Evolutionary conservation across 2,329 filamentous ascomycete genomes (phyloP).

Genomic region (Claviceps humidiphila): DNA sequence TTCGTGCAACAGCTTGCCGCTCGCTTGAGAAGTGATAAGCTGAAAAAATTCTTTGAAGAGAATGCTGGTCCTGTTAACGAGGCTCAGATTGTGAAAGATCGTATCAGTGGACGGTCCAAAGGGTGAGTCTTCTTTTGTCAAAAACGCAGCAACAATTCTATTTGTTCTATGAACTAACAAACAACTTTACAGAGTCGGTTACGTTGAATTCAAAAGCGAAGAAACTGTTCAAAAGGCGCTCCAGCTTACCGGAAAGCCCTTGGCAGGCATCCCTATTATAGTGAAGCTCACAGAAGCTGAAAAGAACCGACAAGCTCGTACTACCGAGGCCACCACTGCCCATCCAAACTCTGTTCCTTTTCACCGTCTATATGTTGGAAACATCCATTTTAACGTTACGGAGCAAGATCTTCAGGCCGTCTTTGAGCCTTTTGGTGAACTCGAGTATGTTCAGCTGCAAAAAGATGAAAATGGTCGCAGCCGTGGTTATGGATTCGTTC

Average conservation of each 20-base stretch:
- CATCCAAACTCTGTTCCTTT: slow-evolving; percentile 82
- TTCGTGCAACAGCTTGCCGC: slow-evolving; percentile 98
- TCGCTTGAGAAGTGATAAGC: slow-evolving; percentile 78
- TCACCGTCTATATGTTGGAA: slow-evolving; percentile 95
- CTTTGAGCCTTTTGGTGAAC: slow-evolving; percentile 93
- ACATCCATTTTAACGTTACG: slow-evolving; percentile 98
- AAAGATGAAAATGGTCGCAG: slow-evolving; percentile 87
- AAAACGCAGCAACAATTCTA: neutral
- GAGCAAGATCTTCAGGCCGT: slow-evolving; percentile 92
- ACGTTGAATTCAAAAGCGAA: slow-evolving; percentile 97
- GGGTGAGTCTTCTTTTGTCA: slow-evolving; percentile 48
- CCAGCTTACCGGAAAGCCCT: slow-evolving; percentile 95
- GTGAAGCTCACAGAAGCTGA: slow-evolving; percentile 97
- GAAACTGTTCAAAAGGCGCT: slow-evolving; percentile 87
- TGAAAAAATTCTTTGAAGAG: slow-evolving; percentile 92
- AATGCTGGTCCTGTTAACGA: slow-evolving; percentile 90
- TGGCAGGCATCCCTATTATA: slow-evolving; percentile 97
- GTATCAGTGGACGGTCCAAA: slow-evolving; percentile 93
- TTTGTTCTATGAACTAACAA: neutral
- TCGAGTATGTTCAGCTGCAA: slow-evolving; percentile 94
- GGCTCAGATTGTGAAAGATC: slow-evolving; percentile 96
- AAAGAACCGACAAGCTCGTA: slow-evolving; percentile 94
- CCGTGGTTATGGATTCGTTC: slow-evolving; percentile 94
- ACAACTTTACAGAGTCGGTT: slow-evolving; percentile 61
- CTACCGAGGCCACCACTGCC: slow-evolving; percentile 52